Evolutionary conservation across 495 filamentous ascomycete genomes (phyloP), one percentile per base, ranked within the genome.

Genomic region (Aspergillus heteromorphus): DNA sequence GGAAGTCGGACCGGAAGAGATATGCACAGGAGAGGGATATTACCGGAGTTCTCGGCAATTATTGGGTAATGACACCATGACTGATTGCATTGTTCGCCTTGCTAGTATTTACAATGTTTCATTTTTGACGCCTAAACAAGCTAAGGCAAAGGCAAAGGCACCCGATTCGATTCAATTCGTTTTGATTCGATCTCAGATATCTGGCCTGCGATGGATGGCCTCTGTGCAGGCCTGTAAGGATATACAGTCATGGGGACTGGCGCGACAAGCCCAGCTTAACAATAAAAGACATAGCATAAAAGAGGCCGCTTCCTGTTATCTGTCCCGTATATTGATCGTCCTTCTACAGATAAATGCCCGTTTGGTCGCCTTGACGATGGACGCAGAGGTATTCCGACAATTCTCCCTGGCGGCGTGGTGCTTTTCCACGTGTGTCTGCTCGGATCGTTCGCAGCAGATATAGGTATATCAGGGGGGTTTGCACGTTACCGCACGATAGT

Each of bases 31-130:
- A 58, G 56, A 62, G 62, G n/a, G n/a, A n/a, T n/a, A 64, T 60
- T 59, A 57, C 58, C 55, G 72, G 72, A 73, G 70, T 75, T 73
- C 56, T 65, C 57, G 69, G 72, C 61, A 66, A 61, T 61, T 60
- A 61, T 61, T 60, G 63, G 61, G 64, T 60, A 66, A 63, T 60
- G 53, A 52, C 53, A 48, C 43, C 55, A 36, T 53, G 36, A 58
- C 42, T 57, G 36, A 58, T 36, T 57, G 48, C 31, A 51, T 55
- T 50, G 48, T 53, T 55, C 53, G 21, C 43, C 49, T 49, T 43
- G 45, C 52, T 59, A n/a, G n/a, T n/a, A 63, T 56, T 56, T 65
- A 62, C 58, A 62, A 64, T 63, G 51, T 63, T 63, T 60, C 56
- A 67, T 65, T 66, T 57, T 55, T 56, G 53, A 65, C 54, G 60